Evolutionary conservation across 768 basidiomycete species (phyloP).

Genomic region (Collybiopsis luxurians): DNA sequence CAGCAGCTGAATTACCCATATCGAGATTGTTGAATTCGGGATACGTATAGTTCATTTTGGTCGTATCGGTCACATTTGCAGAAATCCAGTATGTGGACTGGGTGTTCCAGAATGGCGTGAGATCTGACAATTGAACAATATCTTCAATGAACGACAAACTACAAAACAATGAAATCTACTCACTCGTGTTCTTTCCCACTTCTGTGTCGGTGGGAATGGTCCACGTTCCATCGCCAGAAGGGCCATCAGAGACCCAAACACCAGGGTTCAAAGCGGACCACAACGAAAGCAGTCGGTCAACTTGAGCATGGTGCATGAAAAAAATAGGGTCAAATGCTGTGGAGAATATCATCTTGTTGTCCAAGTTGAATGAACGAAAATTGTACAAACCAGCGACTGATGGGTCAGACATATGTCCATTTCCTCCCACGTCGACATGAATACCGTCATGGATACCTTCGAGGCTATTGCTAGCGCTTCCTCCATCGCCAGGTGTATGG

Average conservation of each 20-base stretch:
- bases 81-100: conserved; percentile 39
- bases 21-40: conserved; percentile 47
- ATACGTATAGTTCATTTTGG: conserved; percentile 43
- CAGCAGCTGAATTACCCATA: conserved; percentile 21
- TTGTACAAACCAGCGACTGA: conserved; percentile 34
- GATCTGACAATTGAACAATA: conserved; percentile 20
- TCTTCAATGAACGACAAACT: neutral
- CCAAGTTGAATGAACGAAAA: neutral
- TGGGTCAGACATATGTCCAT: conserved; percentile 40
- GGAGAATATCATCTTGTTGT: neutral
- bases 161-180: too few species aligned
- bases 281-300: conserved; percentile 49
- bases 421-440: conserved; percentile 40
- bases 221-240: conserved; percentile 28
- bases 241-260: conserved; percentile 34
- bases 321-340: conserved; percentile 52
- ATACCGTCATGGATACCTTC: conserved; percentile 45
- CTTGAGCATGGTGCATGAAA: conserved; percentile 52
- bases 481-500: conserved; percentile 33
- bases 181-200: conserved; percentile 28
- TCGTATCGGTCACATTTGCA: conserved; percentile 22
- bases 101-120: conserved; percentile 47
- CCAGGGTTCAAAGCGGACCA: conserved; percentile 46
- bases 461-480: conserved; percentile 41
- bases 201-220: conserved; percentile 24